These are phyloP conservation scores for Mrakia hoshinonis DNA, from an alignment of 768 basidiomycete species.

Conservation along the genomic window DNA sequence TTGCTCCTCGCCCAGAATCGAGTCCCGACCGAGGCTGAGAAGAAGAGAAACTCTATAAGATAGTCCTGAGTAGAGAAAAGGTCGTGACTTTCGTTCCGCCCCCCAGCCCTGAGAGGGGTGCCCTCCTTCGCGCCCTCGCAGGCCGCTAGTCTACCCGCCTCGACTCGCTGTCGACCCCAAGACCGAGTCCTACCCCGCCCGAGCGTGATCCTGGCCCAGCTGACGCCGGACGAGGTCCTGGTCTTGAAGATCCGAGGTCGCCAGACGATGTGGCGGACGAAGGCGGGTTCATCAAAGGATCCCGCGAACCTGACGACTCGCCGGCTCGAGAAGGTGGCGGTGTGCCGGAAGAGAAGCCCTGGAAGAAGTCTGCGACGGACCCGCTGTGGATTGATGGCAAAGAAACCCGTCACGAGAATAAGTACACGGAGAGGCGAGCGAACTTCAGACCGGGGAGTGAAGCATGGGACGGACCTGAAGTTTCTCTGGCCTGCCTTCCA, in stretches of 20 bases:
- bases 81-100: too few relatives aligned
- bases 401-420: not conserved
- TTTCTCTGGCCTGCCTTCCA: conserved; percentile 7
- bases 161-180: not conserved
- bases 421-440: not conserved
- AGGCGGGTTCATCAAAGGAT: not conserved
- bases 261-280: not conserved
- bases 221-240: not conserved
- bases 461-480: not conserved
- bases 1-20: too few relatives aligned
- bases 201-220: too few relatives aligned
- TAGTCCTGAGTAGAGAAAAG: too few relatives aligned
- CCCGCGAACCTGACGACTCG: not conserved
- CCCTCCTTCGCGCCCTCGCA: too few relatives aligned
- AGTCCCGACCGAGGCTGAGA: too few relatives aligned
- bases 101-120: too few relatives aligned
- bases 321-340: not conserved
- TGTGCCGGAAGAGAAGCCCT: not conserved
- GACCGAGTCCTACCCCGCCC: not conserved
- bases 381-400: not conserved
- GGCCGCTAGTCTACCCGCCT: not conserved
- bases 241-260: not conserved
- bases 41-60: too few relatives aligned
- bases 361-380: conserved; percentile 23
- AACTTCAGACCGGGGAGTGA: too few relatives aligned